Evolutionary conservation across 306 rosid genomes (phyloP).

Genomic region (Begonia loranthoides): DNA sequence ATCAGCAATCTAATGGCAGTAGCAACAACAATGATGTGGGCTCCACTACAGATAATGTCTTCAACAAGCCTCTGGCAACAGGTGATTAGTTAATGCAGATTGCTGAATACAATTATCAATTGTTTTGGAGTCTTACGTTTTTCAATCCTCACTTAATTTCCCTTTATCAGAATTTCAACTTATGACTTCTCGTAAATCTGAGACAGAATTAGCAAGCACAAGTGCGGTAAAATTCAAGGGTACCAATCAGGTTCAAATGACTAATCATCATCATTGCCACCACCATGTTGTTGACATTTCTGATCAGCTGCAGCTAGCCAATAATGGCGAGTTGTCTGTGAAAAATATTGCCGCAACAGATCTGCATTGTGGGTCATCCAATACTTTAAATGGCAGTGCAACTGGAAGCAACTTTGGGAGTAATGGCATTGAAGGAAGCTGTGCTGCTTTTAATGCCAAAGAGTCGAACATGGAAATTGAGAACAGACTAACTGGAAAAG

Average conservation of each 20-base stretch:
- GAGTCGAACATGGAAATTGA: slow-evolving; percentile 18
- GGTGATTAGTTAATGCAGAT: slow-evolving; percentile 1
- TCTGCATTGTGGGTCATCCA: slow-evolving; percentile 29
- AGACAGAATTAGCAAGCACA: too few species aligned
- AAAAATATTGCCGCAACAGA: slow-evolving; percentile 18
- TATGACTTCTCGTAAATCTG: too few species aligned
- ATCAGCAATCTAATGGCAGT: slow-evolving; percentile 38
- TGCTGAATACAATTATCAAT: too few species aligned
- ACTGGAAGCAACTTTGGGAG: slow-evolving; percentile 33
- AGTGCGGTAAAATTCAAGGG: too few species aligned
- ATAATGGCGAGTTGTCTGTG: slow-evolving; percentile 16
- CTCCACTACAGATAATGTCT: slow-evolving; percentile 22
- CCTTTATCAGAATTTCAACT: too few species aligned
- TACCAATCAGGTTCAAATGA: too few species aligned
- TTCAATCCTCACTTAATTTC: too few species aligned
- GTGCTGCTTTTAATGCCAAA: slow-evolving; percentile 21
- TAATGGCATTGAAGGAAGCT: slow-evolving; percentile 31
- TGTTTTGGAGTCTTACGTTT: too few species aligned
- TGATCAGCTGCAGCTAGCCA: slow-evolving; percentile 16
- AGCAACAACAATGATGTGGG: slow-evolving; percentile 32
- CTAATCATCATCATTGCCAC: slow-evolving; percentile 25
- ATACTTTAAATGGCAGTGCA: slow-evolving; percentile 27
- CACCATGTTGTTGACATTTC: slow-evolving; percentile 19
- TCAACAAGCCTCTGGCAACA: slow-evolving; percentile 25
- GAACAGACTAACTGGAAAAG: slow-evolving; percentile 22